These are phyloP conservation scores for Diaporthe australafricana DNA, from an alignment of 2,329 filamentous ascomycete species.

Conservation along the genomic window DNA sequence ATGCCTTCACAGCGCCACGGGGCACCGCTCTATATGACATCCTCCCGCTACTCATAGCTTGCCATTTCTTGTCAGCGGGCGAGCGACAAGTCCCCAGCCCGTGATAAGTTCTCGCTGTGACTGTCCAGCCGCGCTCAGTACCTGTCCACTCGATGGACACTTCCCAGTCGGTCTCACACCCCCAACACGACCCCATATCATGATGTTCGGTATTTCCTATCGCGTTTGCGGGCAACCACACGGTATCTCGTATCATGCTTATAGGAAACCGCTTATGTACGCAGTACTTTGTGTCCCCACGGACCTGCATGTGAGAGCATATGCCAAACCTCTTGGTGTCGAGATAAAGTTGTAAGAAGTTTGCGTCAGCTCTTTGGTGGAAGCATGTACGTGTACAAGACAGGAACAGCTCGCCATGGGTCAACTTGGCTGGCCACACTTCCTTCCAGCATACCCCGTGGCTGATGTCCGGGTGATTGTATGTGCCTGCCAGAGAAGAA, in stretches of 20 bases:
- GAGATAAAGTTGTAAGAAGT: not conserved
- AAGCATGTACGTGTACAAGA: conserved; percentile 19
- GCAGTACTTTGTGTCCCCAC: not conserved
- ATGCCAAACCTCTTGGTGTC: not conserved
- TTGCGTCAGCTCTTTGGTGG: conserved; percentile 24
- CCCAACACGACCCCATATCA: conserved; percentile 25
- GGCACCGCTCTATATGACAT: conserved; percentile 27
- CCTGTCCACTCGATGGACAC: conserved; percentile 29
- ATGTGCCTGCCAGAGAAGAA: conserved; percentile 27
- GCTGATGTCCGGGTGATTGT: not conserved
- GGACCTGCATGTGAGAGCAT: conserved; percentile 8
- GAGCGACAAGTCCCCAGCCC: conserved; percentile 34
- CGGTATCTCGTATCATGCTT: conserved; percentile 24
- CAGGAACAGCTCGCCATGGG: conserved; percentile 31
- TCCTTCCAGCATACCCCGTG: conserved; percentile 34
- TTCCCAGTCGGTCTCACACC: conserved; percentile 36
- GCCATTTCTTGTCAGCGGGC: conserved; percentile 33
- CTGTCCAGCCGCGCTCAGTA: conserved; percentile 30
- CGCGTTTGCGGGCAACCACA: conserved; percentile 27
- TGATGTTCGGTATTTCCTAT: conserved; percentile 28
- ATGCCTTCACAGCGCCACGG: conserved; percentile 32
- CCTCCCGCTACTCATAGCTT: conserved; percentile 22
- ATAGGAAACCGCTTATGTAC: conserved; percentile 11
- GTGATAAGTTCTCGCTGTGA: conserved; percentile 32
- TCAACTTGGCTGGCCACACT: conserved; percentile 24